Percentiles rank a stretch among this genome's conserved stretches.
Conservation (phyloP, 1,284 basidiomycete genomes). For the Cryptococcus amylolentus region DNA sequence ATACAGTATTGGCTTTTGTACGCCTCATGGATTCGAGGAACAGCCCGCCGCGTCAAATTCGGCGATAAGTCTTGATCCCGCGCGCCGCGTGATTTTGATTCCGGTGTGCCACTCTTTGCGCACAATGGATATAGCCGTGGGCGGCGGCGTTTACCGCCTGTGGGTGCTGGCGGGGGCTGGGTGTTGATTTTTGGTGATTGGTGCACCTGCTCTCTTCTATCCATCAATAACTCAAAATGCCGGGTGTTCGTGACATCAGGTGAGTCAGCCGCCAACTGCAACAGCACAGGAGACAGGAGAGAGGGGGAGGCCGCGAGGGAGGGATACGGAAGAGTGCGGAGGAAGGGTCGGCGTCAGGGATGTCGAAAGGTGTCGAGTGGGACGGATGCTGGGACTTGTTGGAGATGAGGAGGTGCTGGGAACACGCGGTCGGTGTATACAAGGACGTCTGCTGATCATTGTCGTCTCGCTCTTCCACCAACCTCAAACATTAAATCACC, state of each 20-base stretch:
- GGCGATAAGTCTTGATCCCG: no score
- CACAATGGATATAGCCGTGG: no score
- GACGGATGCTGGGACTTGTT: neutral
- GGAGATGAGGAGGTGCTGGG: neutral
- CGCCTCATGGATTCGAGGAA: no score
- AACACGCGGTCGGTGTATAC: neutral
- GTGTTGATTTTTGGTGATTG: no score
- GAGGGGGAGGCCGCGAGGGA: neutral
- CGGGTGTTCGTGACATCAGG: slow-evolving; percentile 89
- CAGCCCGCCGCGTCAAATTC: no score
- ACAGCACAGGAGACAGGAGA: neutral
- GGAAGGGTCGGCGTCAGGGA: no score
- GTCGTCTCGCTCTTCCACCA: neutral
- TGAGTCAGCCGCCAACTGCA: slow-evolving; percentile 46
- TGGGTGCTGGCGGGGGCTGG: no score
- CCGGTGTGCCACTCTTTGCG: no score
- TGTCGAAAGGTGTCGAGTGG: no score
- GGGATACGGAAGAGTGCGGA: neutral
- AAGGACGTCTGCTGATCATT: neutral
- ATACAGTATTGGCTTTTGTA: no score
- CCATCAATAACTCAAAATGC: slow-evolving; percentile 61
- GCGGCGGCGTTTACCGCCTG: no score
- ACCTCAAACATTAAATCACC: neutral
- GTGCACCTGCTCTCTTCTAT: slow-evolving; percentile 9
- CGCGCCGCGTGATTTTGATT: no score